phyloP scores from a whole-genome alignment of 495 filamentous ascomycete species.

The Extremus antarcticus region DNA sequence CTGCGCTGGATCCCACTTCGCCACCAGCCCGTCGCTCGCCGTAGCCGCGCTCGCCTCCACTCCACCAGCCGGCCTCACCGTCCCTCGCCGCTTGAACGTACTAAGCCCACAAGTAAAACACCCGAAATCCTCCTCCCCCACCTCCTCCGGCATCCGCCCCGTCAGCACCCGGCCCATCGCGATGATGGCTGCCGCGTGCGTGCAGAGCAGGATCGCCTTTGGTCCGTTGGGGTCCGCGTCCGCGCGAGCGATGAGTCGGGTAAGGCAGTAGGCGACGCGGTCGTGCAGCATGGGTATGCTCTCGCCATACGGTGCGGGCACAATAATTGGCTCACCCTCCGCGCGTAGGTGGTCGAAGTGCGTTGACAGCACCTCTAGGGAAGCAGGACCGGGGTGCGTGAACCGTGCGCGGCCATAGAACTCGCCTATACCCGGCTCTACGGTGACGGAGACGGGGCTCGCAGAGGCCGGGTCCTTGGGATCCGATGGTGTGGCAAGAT shows the following conservation, averaged over 20 bases:
- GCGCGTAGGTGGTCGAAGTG: constrained; percentile 54
- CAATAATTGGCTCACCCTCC: constrained; percentile 40
- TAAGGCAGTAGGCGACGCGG: constrained; percentile 59
- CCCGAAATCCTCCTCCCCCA: constrained; percentile 63
- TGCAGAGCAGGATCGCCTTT: constrained; percentile 65
- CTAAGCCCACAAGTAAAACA: constrained; percentile 79
- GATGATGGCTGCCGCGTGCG: constrained; percentile 86
- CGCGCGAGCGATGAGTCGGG: constrained; percentile 56
- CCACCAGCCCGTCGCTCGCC: constrained; percentile 4
- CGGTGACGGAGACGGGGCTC: constrained; percentile 42
- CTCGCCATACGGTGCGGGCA: constrained; percentile 64
- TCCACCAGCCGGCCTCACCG: constrained; percentile 2
- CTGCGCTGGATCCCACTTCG: constrained; percentile 20
- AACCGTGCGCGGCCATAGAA: constrained; percentile 80
- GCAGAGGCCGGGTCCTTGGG: constrained; percentile 24
- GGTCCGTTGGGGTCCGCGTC: constrained; percentile 46
- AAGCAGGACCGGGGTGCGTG: constrained; percentile 69
- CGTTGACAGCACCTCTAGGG: constrained; percentile 41
- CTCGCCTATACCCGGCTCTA: constrained; percentile 75
- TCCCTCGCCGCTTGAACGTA: constrained; percentile 41
- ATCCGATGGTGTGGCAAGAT: too few species aligned
- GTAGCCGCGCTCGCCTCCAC: constrained; percentile 18
- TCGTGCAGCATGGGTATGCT: constrained; percentile 66
- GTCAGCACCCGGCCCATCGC: constrained; percentile 73
- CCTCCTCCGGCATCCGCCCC: constrained; percentile 57